These are phyloP conservation scores for Scutellaria minor DNA, from an alignment of 257 asterid genomes.

Conservation along the genomic window DNA sequence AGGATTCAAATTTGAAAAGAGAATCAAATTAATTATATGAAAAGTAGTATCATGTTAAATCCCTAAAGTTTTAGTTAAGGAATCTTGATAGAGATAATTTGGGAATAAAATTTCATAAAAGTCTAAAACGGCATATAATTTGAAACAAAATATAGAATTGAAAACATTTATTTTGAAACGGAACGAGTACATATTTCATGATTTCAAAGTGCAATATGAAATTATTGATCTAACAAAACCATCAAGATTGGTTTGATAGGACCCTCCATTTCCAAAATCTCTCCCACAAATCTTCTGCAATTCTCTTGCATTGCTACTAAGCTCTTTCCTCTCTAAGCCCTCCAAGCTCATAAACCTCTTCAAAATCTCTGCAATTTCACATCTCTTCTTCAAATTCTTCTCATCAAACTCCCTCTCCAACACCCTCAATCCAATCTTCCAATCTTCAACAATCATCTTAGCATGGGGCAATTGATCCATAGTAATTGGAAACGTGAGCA, in stretches of 20 bases:
- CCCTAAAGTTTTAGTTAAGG: no score
- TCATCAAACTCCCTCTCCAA: conserved; percentile 44
- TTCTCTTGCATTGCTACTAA: conserved; percentile 46
- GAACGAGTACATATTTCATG: background rate
- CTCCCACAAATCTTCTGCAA: conserved; percentile 37
- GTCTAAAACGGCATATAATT: no score
- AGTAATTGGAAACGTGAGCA: conserved; percentile 54
- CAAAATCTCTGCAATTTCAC: conserved; percentile 40
- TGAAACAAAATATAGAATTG: no score
- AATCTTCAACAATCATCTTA: conserved; percentile 59
- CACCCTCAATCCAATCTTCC: conserved; percentile 66
- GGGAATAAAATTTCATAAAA: no score
- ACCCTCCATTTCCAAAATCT: conserved; percentile 46
- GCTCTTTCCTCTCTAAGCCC: conserved; percentile 46
- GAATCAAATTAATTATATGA: no score
- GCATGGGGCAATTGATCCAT: conserved; percentile 60
- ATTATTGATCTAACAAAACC: conserved; percentile 36
- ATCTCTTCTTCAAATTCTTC: conserved; percentile 33
- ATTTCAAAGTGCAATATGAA: background rate
- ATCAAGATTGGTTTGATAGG: conserved; percentile 43
- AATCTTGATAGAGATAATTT: no score
- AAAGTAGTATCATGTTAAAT: no score
- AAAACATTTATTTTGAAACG: no score
- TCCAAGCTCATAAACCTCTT: conserved; percentile 55
- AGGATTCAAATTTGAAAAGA: no score